phyloP scores from a whole-genome alignment of 176 grass and related monocot species.

The Oryza rufipogon region DNA sequence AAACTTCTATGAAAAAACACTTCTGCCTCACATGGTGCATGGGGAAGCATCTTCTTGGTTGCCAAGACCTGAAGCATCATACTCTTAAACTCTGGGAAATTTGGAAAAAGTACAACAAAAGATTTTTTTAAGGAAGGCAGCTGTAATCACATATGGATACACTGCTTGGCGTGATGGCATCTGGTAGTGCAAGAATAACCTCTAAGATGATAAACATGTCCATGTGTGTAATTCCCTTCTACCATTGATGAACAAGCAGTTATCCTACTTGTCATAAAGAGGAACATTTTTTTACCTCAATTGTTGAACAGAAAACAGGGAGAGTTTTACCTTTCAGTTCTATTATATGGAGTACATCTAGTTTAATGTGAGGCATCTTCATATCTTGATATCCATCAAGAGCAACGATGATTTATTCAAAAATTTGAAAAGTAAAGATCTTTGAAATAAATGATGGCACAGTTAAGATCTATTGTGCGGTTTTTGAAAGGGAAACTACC shows the following conservation, averaged over 20 bases:
- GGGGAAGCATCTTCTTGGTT: neutral
- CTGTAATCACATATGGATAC: neutral
- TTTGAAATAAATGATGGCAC: neutral
- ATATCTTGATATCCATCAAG: neutral
- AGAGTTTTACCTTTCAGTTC: neutral
- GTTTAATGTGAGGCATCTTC: neutral
- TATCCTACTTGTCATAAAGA: neutral
- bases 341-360: neutral
- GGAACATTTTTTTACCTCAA: neutral
- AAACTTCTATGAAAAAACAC: slow-evolving; percentile 3
- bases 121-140: neutral
- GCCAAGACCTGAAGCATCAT: neutral
- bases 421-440: slow-evolving; percentile 7
- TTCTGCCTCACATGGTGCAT: neutral
- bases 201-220: neutral
- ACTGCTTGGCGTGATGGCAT: neutral
- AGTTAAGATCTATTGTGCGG: slow-evolving; percentile 27
- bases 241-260: neutral
- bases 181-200: neutral
- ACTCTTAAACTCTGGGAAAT: neutral
- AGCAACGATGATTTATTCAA: neutral
- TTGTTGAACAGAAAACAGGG: slow-evolving; percentile 22
- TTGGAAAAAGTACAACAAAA: neutral
- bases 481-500: slow-evolving; percentile 55
- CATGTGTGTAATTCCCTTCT: neutral